phyloP scores from a whole-genome alignment of 148 eudicot genomes.

The Gaultheria prostrata region DNA sequence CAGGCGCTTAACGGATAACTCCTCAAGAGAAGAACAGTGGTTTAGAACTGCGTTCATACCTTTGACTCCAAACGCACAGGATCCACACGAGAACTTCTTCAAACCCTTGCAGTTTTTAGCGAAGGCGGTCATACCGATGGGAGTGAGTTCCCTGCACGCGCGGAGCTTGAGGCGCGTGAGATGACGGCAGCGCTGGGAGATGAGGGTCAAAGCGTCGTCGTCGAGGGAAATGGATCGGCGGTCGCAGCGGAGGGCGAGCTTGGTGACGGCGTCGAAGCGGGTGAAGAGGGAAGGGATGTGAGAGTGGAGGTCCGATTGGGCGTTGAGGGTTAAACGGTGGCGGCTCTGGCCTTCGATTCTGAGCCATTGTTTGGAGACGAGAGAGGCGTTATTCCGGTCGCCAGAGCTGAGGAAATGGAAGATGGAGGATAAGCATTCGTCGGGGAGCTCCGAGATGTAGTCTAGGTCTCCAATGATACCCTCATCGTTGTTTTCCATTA shows the following conservation, averaged over 20 bases:
- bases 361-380: conserved; percentile 46
- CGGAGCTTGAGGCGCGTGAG: conserved; percentile 55
- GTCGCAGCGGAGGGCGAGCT: conserved; percentile 53
- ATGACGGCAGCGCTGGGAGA: conserved; percentile 43
- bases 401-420: conserved; percentile 38
- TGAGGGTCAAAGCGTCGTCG: conserved; percentile 34
- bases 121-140: conserved; percentile 37
- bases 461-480: conserved; percentile 5
- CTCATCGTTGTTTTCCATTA: background rate
- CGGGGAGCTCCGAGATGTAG: conserved; percentile 37
- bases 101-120: conserved; percentile 41
- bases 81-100: conserved; percentile 47
- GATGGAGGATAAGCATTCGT: conserved; percentile 45
- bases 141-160: conserved; percentile 46
- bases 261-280: conserved; percentile 56
- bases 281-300: conserved; percentile 28
- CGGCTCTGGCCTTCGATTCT: conserved; percentile 51
- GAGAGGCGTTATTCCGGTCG: conserved; percentile 36
- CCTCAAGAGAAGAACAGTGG: conserved; percentile 41
- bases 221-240: conserved; percentile 36
- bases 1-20: conserved; percentile 47
- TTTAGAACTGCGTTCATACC: conserved; percentile 42
- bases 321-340: conserved; percentile 43
- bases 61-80: conserved; percentile 45
- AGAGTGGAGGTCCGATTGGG: conserved; percentile 27